Base-by-base conservation (phyloP, 805 yeast genomes). In the Hanseniaspora valbyensis region DNA sequence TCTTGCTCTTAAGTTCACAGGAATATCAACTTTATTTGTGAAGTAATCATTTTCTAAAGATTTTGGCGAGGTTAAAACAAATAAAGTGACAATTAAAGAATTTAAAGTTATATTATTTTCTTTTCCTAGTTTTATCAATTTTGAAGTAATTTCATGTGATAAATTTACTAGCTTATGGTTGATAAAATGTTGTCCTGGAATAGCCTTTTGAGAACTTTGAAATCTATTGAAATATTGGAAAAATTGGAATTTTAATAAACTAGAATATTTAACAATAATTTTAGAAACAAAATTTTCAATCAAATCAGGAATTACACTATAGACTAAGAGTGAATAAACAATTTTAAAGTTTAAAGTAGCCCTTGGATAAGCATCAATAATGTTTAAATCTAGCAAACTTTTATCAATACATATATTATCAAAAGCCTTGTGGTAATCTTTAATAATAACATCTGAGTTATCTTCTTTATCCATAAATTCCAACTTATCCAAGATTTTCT, bases 301-400 rank as follows among this genome's bases (percentile, higher is more conserved):
- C 9, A n/a, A 18, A 2, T 24, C 33, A 25, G 28, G 9, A 16
- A 44, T 5, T 24, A 26, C 30, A 10, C 7, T 2, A 7, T 46
- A 12, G 4, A n/a, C 16, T 12, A 13, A 21, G 26, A 26, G 24
- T n/a, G 10, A 19, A 10, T 24, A 19, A 16, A 32, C 25, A n/a
- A 3, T 13, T 13, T 14, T 10, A 36, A 34, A 33, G 13, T 18
- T 18, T n/a, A 30, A 33, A 10, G 28, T 32, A 12, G 19, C 18
- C 24, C 42, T 30, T 24, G 51, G 51, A 48, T 19, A 43, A 13
- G 24, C 34, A 21, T 48, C 42, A n/a, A 36, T 14, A 18, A 48
- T 26, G 28, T 48, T 48, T 14, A 48, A 28, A 19, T 36, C 44
- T 8, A 33, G 16, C 24, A 45, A 22, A 21, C 14, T 10, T n/a